Evolutionary conservation across 805 yeast species (phyloP), one percentile per base, ranked within the genome.

Genomic region (Kluyveromyces dobzhanskii): DNA sequence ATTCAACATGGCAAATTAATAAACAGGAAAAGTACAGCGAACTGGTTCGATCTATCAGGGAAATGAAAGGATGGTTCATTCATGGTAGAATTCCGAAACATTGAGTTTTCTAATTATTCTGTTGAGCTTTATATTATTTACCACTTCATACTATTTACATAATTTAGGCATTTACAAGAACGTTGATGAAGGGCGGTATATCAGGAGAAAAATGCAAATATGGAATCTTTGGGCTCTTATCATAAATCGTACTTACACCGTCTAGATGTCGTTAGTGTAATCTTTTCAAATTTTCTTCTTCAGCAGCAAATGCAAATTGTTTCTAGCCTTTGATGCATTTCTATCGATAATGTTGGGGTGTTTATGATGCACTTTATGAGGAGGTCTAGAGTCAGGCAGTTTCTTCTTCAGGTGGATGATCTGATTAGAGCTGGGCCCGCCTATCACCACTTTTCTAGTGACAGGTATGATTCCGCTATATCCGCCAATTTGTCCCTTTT

Each of bases 21-120:
- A 7, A 7, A 34, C 6, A 27, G 28, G 4, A 38, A 13, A 8
- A 8, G 7, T 11, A 16, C 16, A 13, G 21, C 8, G 8, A 17
- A 4, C 6, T 27, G 2, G 42, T 46, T 12, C 45, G 49, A 5
- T 51, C 53, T 1, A 54, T 65, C 9, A 56, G 71, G 30, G 56
- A 57, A n/a, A 57, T 65, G 21, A 66, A 66, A 46, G 71, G 71
- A 14, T 60, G 67, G 60, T 59, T 56, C 42, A 48, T 66, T 33
- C 62, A 61, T 40, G 69, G 71, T 13, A 60, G 53, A 41, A 53
- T 58, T 9, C 57, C 49, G 41, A 14, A 30, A 16, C 7, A 16
- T 27, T 27, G n/a, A 27, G 9, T 21, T 21, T 21, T 21, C 24
- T 21, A 21, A 6, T 9, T 21, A 9, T 9, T 21, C 6, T 21